Evolutionary conservation across 2,329 filamentous ascomycete species (phyloP).

Genomic region (Talaromyces sp.): DNA sequence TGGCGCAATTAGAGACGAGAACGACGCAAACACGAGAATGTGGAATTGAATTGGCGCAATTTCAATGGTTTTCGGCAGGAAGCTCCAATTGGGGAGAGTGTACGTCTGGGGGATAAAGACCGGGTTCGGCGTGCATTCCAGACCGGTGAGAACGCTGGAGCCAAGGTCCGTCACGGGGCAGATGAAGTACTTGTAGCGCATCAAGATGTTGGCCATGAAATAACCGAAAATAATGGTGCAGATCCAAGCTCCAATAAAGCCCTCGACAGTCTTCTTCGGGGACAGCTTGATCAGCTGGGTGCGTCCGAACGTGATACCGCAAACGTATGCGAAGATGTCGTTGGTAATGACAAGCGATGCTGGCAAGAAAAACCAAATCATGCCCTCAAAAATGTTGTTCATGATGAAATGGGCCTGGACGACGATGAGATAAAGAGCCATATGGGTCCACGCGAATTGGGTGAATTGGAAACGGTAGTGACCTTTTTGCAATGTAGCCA

Average conservation of each 20-base stretch:
- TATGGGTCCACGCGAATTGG: conserved; percentile 98
- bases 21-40: conserved; percentile 81
- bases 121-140: conserved; percentile 85
- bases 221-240: conserved; percentile 86
- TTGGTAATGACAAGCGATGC: conserved; percentile 95
- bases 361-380: conserved; percentile 99
- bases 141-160: conserved; percentile 83
- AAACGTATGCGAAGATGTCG: conserved; percentile 97
- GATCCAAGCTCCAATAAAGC: conserved; percentile 92
- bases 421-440: conserved; percentile 96
- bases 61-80: conserved; percentile 64
- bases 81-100: conserved; percentile 65
- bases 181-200: conserved; percentile 93
- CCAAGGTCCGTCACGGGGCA: conserved; percentile 96
- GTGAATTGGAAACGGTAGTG: conserved; percentile 99
- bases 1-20: conserved; percentile 91
- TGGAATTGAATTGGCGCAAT: conserved; percentile 90
- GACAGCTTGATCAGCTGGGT: conserved; percentile 97
- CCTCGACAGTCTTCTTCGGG: conserved; percentile 98
- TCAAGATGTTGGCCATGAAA: conserved; percentile 73
- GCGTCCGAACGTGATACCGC: conserved; percentile 91
- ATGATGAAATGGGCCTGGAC: conserved; percentile 98
- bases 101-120: conserved; percentile 79
- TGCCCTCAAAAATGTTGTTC: conserved; percentile 99
- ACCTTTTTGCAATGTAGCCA: conserved; percentile 86